These are phyloP conservation scores for Onygenales sp. DNA, from an alignment of 2,329 filamentous ascomycete species.

Conservation along the genomic window DNA sequence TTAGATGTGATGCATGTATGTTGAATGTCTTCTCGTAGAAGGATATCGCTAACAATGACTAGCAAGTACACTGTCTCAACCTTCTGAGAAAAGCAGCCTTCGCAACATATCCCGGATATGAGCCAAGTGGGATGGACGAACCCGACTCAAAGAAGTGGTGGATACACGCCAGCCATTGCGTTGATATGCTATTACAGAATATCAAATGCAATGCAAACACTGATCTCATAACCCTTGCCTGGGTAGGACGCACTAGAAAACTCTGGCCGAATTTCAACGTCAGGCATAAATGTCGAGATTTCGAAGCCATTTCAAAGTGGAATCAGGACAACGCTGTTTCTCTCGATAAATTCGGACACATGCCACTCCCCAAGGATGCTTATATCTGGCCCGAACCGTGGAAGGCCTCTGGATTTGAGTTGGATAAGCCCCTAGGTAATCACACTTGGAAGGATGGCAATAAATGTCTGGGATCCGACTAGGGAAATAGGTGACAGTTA, in stretches of 20 bases:
- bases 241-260: conserved; percentile 20
- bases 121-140: conserved; percentile 6
- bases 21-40: not conserved
- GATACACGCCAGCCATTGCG: conserved; percentile 27
- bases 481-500: not conserved
- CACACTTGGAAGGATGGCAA: not conserved
- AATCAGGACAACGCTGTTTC: conserved; percentile 9
- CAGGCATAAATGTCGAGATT: conserved; percentile 23
- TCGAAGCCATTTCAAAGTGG: conserved; percentile 13
- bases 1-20: conserved; percentile 30
- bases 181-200: conserved; percentile 26
- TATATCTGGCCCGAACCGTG: conserved; percentile 4
- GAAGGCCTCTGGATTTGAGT: not conserved
- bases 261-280: conserved; percentile 26
- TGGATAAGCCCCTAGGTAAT: conserved; percentile 2
- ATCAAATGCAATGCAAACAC: conserved; percentile 23
- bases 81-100: conserved; percentile 20
- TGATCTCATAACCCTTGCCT: conserved; percentile 24
- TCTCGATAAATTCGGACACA: conserved; percentile 4
- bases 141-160: conserved; percentile 6
- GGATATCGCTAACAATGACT: not conserved
- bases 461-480: not conserved
- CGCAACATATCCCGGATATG: conserved; percentile 10
- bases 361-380: conserved; percentile 3
- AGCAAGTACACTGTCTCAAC: conserved; percentile 28